phyloP scores from a whole-genome alignment of 2,329 filamentous ascomycete genomes.

The Grosmannia serpens region DNA sequence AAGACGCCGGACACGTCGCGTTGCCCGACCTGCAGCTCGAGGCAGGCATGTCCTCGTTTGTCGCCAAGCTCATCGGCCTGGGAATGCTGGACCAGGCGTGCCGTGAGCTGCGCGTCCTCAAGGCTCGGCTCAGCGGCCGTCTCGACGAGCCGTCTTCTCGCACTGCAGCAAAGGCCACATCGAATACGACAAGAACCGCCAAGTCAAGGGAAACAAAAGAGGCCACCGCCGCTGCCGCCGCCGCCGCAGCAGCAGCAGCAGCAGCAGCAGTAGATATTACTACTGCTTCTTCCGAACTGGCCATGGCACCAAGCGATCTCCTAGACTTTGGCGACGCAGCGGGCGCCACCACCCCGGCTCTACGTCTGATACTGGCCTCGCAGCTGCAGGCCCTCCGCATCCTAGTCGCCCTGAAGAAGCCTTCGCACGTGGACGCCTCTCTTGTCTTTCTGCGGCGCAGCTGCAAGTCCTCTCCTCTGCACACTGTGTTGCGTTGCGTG shows the following conservation, averaged over 20 bases:
- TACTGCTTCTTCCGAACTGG: not conserved
- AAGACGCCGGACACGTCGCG: slow-evolving; percentile 39
- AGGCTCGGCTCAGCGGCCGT: slow-evolving; percentile 35
- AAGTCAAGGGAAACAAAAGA: slow-evolving; percentile 17
- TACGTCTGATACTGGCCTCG: slow-evolving; percentile 47
- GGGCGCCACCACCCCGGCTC: slow-evolving; percentile 26
- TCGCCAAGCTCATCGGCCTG: slow-evolving; percentile 53
- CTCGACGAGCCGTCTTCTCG: not conserved
- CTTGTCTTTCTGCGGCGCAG: slow-evolving; percentile 42
- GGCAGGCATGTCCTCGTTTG: slow-evolving; percentile 58
- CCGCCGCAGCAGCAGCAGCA: too few relatives aligned
- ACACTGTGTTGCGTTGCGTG: slow-evolving; percentile 39
- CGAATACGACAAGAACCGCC: slow-evolving; percentile 11
- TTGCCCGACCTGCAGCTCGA: slow-evolving; percentile 59
- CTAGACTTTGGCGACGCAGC: slow-evolving; percentile 45
- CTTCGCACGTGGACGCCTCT: slow-evolving; percentile 44
- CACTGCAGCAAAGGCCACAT: not conserved
- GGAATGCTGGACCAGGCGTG: slow-evolving; percentile 56
- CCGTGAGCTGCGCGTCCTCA: slow-evolving; percentile 57
- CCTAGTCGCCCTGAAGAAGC: slow-evolving; percentile 47
- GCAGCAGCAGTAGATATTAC: too few relatives aligned
- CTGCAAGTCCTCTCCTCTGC: slow-evolving; percentile 44
- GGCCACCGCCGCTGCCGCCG: slow-evolving; percentile 25
- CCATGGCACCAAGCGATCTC: slow-evolving; percentile 32
- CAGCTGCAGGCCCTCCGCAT: slow-evolving; percentile 56